Evolutionary conservation across 768 basidiomycete species (phyloP), one percentile per base, ranked within the genome.

Genomic region (Dacryopinax primogenitus): DNA sequence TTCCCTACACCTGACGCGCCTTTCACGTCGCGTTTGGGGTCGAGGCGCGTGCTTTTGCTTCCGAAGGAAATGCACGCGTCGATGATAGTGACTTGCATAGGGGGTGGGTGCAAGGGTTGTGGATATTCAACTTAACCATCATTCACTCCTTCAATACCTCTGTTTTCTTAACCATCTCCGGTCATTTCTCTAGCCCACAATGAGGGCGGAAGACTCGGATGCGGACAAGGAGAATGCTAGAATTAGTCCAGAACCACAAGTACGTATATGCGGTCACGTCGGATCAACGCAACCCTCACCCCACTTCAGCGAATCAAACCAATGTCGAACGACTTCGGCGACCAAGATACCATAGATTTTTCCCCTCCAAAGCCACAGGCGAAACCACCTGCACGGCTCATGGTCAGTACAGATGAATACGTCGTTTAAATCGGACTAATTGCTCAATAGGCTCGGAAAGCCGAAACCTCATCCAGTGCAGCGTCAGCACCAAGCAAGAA

Each of bases 401-500:
- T 68, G 44, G 69, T 69, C 37, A 1, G 69, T 26, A 18, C 4
- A 11, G 16, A 9, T 15, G 7, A 6, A 18, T 7, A 21, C 15
- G 23, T 63, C 21, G 6, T 44, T 51, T 6, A 36, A 3, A n/a
- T 33, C 35, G 2, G 23, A 62, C 7, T n/a, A n/a, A 15, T 32
- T 33, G 4, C 30, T 62, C 7, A 62, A 62, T 15, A 62, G 32
- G 32, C 61, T 16, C 15, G 51, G 30, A n/a, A 23, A 23, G 30
- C 30, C 77, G 16, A 70, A 77, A 21, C 70, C 69, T 33, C 39
- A 70, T 7, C 65, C 69, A 21, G 64, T 68, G 47, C 74, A n/a
- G 65, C 76, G 11, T 62, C 78, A 7, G 70, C 75, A 21, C 68
- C 73, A 6, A 84, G 84, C 72, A 82, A 84, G 68, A 63, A 68